phyloP scores from a whole-genome alignment of 1,139 yeast genomes.

The Kodamaea sp. region DNA sequence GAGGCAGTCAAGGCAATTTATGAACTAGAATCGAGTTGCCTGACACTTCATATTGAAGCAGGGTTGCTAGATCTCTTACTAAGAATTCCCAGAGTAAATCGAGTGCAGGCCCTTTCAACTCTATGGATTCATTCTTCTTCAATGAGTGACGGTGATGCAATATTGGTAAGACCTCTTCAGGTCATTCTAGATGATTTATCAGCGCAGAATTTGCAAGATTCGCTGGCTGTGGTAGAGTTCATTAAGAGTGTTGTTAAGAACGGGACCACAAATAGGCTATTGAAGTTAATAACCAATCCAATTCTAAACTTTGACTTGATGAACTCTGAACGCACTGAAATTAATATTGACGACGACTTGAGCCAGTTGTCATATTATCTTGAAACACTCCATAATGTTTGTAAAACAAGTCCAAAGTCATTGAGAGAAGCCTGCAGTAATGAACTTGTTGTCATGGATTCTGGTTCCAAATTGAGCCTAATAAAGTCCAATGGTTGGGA shows the following conservation, averaged over 20 bases:
- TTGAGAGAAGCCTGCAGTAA: conserved; percentile 50
- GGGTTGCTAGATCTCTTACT: conserved; percentile 53
- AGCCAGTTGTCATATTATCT: conserved; percentile 60
- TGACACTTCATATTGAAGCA: conserved; percentile 56
- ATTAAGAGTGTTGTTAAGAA: conserved; percentile 49
- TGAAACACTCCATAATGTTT: conserved; percentile 49
- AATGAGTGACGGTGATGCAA: conserved; percentile 40
- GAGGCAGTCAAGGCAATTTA: conserved; percentile 59
- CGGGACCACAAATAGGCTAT: conserved; percentile 60
- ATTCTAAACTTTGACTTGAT: conserved; percentile 43
- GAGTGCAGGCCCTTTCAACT: conserved; percentile 51
- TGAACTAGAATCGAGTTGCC: conserved; percentile 40
- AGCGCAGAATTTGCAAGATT: conserved; percentile 40
- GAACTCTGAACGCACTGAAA: conserved; percentile 14
- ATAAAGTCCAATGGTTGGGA: conserved; percentile 49
- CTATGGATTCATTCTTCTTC: conserved; percentile 62
- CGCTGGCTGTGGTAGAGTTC: conserved; percentile 57
- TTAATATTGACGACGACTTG: conserved; percentile 51
- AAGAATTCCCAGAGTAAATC: conserved; percentile 32
- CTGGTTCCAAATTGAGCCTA: conserved; percentile 36
- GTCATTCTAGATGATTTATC: conserved; percentile 64
- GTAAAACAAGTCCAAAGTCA: conserved; percentile 43
- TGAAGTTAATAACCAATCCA: conserved; percentile 57
- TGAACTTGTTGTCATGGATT: conserved; percentile 59
- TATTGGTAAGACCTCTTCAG: conserved; percentile 68